These are phyloP conservation scores for Bipolaris zeicola DNA, from an alignment of 2,329 filamentous ascomycete genomes.

Conservation along the genomic window DNA sequence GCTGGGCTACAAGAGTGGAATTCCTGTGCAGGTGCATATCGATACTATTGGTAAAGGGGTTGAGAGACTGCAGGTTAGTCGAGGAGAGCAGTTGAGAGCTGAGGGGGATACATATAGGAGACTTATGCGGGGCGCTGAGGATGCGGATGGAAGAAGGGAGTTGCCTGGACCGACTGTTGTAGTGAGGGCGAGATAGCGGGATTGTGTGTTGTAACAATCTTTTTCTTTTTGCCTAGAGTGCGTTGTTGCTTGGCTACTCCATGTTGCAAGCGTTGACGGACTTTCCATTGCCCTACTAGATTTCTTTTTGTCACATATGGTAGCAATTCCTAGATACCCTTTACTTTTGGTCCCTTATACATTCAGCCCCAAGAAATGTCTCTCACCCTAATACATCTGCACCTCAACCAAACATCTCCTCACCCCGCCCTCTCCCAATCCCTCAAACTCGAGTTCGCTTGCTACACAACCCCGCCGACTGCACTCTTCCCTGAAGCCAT, in stretches of 20 bases:
- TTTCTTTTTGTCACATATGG: no score
- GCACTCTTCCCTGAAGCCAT: constrained; percentile 66
- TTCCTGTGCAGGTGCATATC: constrained; percentile 75
- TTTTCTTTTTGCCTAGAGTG: background rate
- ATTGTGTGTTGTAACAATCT: background rate
- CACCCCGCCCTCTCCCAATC: constrained; percentile 51
- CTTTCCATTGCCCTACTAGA: no score
- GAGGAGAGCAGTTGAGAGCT: constrained; percentile 62
- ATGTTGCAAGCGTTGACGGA: background rate
- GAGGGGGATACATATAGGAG: constrained; percentile 59
- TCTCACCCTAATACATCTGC: constrained; percentile 37
- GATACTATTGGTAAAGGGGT: constrained; percentile 75
- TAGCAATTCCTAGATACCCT: constrained; percentile 11
- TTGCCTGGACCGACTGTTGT: constrained; percentile 23
- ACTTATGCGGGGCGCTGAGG: constrained; percentile 23
- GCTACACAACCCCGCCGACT: constrained; percentile 51
- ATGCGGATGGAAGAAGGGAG: constrained; percentile 13
- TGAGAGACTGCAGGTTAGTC: constrained; percentile 70
- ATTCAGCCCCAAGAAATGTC: no score
- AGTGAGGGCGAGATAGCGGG: constrained; percentile 16
- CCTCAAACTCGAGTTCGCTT: constrained; percentile 56
- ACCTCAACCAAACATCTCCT: constrained; percentile 56
- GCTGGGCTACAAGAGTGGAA: constrained; percentile 56
- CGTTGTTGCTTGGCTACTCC: background rate
- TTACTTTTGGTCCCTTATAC: no score